Evolutionary conservation across 192 early-diverging fungal genomes (phyloP).

Genomic region (Mortierella alpina): DNA sequence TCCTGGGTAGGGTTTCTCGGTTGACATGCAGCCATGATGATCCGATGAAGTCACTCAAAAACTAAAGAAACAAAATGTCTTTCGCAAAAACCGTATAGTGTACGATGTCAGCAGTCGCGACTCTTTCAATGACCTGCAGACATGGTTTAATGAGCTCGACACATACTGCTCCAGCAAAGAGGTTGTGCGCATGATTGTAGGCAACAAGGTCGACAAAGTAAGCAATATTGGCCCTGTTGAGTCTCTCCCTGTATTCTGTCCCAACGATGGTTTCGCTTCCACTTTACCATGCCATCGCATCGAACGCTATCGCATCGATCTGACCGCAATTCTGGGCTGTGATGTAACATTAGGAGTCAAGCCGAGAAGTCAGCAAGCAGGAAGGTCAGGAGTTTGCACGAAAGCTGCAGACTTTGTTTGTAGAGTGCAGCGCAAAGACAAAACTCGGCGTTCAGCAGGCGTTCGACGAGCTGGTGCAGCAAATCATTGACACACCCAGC

Average conservation of each 20-base stretch:
- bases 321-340: slow-evolving; percentile 11
- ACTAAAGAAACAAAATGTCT: not conserved
- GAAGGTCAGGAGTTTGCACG: slow-evolving; percentile 94
- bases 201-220: slow-evolving; percentile 98
- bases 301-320: not conserved
- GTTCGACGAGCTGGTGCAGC: slow-evolving; percentile 92
- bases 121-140: slow-evolving; percentile 91
- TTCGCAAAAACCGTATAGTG: slow-evolving; percentile 61
- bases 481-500: slow-evolving; percentile 69
- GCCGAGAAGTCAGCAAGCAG: slow-evolving; percentile 80
- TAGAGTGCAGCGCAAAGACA: slow-evolving; percentile 97
- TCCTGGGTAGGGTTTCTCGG: slow-evolving; percentile 72
- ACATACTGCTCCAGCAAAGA: slow-evolving; percentile 89
- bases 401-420: slow-evolving; percentile 91
- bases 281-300: not conserved
- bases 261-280: not conserved
- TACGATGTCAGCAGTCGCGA: slow-evolving; percentile 97
- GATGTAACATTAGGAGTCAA: slow-evolving; percentile 55
- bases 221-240: not conserved
- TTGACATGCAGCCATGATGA: not conserved
- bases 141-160: slow-evolving; percentile 96
- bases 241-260: not conserved
- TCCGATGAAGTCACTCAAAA: too few relatives aligned
- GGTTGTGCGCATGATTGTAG: slow-evolving; percentile 97
- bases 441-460: slow-evolving; percentile 92